Conservation (phyloP, 768 basidiomycete species). For the Suillus fuscotomentosus region DNA sequence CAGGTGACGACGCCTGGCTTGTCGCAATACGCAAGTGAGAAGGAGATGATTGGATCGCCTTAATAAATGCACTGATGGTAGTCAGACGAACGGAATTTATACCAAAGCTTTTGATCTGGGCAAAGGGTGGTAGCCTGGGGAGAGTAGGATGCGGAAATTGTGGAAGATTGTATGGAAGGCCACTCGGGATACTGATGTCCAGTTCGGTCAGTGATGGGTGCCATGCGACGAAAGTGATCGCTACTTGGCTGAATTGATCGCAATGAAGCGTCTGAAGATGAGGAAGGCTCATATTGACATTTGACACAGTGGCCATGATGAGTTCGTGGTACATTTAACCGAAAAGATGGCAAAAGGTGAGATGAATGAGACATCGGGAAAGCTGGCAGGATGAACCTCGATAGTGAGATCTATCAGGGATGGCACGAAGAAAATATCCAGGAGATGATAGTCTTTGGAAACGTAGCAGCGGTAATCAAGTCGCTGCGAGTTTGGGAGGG, state of each 20-base stretch:
- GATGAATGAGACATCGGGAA: not conserved
- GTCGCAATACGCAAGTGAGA: not conserved
- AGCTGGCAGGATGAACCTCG: not conserved
- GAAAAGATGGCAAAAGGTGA: not conserved
- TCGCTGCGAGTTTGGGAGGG: not conserved
- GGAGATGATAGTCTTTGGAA: not conserved
- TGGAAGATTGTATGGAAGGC: not conserved
- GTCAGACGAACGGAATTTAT: not conserved
- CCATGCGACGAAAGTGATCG: not conserved
- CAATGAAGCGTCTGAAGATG: not conserved
- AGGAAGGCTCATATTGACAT: not conserved
- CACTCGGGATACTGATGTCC: not conserved
- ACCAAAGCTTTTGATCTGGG: not conserved
- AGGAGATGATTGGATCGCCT: not conserved
- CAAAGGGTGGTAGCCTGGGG: not conserved
- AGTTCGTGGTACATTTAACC: not conserved
- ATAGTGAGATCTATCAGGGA: not conserved
- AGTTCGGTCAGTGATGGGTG: not conserved
- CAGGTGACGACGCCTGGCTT: not conserved
- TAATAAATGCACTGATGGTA: not conserved
- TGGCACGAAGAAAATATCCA: not conserved
- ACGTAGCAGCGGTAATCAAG: not conserved
- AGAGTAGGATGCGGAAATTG: not conserved
- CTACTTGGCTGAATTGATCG: not conserved
- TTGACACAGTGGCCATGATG: not conserved